Evolutionary conservation across 495 filamentous ascomycete genomes (phyloP).

Genomic region (Penicillium goetzii): DNA sequence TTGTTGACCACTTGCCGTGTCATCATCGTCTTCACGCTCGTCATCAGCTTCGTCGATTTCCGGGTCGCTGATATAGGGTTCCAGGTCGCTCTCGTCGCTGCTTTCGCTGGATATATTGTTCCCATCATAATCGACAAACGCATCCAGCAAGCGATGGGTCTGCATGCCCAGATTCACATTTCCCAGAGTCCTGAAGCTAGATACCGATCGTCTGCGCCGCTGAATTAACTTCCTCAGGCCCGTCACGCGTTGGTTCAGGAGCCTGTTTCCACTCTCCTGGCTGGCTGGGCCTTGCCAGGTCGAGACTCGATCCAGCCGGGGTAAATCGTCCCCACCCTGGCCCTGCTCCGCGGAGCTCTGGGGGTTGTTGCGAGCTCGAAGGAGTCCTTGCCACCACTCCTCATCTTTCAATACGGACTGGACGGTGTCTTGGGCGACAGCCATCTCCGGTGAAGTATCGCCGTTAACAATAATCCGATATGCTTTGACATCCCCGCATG

Average conservation of each 20-base stretch:
- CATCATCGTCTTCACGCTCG: conserved; percentile 28
- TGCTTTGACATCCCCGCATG: conserved; percentile 68
- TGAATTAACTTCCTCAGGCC: conserved; percentile 55
- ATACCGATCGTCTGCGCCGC: conserved; percentile 65
- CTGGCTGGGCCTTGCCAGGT: conserved; percentile 60
- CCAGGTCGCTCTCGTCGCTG: conserved; percentile 49
- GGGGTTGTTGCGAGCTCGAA: conserved; percentile 54
- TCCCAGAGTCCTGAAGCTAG: conserved; percentile 62
- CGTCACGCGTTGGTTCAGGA: conserved; percentile 45
- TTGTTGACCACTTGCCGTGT: conserved; percentile 21
- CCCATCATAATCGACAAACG: conserved; percentile 61
- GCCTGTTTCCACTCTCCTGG: conserved; percentile 52
- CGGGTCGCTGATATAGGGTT: conserved; percentile 41
- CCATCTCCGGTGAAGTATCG: conserved; percentile 39
- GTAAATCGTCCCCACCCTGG: conserved; percentile 21
- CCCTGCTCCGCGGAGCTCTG: conserved; percentile 26
- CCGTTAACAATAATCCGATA: conserved; percentile 84
- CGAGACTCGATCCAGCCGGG: conserved; percentile 32
- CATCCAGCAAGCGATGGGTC: conserved; percentile 70
- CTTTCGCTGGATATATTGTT: conserved; percentile 53
- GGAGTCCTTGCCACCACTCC: conserved; percentile 84
- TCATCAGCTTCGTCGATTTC: conserved; percentile 42
- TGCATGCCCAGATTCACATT: conserved; percentile 74
- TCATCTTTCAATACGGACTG: conserved; percentile 66
- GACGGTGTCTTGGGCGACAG: conserved; percentile 55